A percentile compares a stretch with the other conserved stretches of the same genome.
Conservation (phyloP, 176 grass and related monocot genomes). For the Avena sativa region DNA sequence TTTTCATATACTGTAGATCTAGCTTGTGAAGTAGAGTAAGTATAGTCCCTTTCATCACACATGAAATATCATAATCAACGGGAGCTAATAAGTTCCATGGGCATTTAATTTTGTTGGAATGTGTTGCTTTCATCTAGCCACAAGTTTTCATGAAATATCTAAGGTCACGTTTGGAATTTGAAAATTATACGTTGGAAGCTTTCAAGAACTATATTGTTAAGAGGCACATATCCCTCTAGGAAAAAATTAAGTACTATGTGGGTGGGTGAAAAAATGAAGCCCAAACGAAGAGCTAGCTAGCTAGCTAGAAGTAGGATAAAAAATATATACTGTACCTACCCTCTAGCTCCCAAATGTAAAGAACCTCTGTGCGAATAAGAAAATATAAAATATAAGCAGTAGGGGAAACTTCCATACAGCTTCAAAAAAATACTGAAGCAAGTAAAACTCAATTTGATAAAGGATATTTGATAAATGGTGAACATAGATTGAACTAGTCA, state of each 20-base stretch:
- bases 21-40: background rate
- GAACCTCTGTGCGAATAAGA: too few relatives aligned
- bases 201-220: background rate
- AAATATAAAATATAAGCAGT: too few relatives aligned
- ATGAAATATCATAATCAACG: conserved; percentile 19
- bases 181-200: background rate
- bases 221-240: background rate
- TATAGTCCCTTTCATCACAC: background rate
- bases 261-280: background rate
- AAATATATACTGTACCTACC: background rate
- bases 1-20: background rate
- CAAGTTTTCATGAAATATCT: background rate
- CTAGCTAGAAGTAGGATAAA: background rate
- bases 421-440: background rate
- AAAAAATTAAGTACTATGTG: background rate
- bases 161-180: background rate
- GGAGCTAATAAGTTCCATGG: background rate
- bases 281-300: background rate
- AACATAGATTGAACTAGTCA: background rate
- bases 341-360: too few relatives aligned
- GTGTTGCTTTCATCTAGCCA: conserved; percentile 8
- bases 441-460: background rate
- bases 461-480: background rate
- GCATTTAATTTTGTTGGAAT: conserved; percentile 18
- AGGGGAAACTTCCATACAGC: too few relatives aligned